Evolutionary conservation across 208 protist species (phyloP).

Genomic region (Trypanosoma scelopori): DNA sequence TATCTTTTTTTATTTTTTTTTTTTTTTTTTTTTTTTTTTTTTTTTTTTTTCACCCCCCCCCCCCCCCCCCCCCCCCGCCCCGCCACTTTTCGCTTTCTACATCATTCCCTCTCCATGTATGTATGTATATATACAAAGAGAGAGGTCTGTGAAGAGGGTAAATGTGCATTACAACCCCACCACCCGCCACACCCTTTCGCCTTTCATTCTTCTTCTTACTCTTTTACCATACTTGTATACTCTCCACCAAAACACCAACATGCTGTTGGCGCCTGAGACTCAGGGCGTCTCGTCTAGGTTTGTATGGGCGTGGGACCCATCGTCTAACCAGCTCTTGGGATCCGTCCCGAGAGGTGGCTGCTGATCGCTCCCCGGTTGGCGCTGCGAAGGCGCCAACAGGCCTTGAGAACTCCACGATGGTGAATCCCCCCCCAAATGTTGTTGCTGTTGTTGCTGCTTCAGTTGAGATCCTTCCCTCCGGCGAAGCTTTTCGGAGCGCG

Average conservation of each 20-base stretch:
- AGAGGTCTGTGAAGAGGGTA: no score
- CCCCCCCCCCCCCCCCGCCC: no score
- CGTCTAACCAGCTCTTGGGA: constrained; percentile 46
- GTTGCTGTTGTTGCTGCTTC: constrained; percentile 25
- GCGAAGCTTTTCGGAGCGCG: constrained; percentile 75
- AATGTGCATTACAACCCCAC: no score
- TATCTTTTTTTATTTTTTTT: constrained; percentile 3
- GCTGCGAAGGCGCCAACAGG: constrained; percentile 8
- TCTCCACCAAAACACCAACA: background rate
- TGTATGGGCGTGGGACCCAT: background rate
- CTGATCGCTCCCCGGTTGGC: constrained; percentile 44
- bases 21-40: constrained; percentile 10
- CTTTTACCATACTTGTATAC: background rate
- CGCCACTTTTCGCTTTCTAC: no score
- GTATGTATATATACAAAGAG: no score
- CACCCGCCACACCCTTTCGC: background rate
- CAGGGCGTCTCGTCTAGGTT: background rate
- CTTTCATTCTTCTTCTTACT: background rate
- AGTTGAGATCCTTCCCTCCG: constrained; percentile 53
- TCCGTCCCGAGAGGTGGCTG: constrained; percentile 83
- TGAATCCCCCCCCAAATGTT: constrained; percentile 7
- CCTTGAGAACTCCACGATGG: constrained; percentile 2
- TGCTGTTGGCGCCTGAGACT: no score
- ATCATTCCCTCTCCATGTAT: no score
- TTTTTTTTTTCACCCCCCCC: background rate